A percentile compares a stretch with the other conserved stretches of the same genome.
phyloP scores from a whole-genome alignment of 2,329 filamentous ascomycete species.

The Cyphellophora europaea region DNA sequence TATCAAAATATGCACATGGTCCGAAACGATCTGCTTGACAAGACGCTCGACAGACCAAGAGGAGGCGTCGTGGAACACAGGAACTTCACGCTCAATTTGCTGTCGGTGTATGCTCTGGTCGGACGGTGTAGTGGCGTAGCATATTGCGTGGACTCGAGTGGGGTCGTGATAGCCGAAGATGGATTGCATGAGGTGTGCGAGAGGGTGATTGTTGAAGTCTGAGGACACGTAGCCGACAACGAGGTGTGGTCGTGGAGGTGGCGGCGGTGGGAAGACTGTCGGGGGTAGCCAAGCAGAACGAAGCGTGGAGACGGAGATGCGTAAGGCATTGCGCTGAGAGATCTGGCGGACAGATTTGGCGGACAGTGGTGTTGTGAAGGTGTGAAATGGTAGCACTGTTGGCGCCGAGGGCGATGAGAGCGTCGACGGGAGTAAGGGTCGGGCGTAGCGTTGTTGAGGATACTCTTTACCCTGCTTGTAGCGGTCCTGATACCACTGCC shows the following conservation, averaged over 20 bases:
- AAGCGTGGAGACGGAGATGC: conserved; percentile 85
- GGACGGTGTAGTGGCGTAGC: conserved; percentile 88
- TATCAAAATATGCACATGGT: conserved; percentile 87
- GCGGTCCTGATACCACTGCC: conserved; percentile 81
- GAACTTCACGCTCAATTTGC: conserved; percentile 88
- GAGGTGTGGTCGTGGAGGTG: conserved; percentile 71
- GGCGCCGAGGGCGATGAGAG: conserved; percentile 78
- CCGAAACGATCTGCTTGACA: conserved; percentile 74
- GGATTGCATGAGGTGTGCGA: conserved; percentile 97
- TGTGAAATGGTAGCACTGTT: conserved; percentile 93
- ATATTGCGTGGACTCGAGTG: conserved; percentile 69
- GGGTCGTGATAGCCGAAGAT: conserved; percentile 86
- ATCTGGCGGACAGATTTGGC: conserved; percentile 88
- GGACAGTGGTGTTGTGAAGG: conserved; percentile 88
- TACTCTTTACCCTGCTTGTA: conserved; percentile 55
- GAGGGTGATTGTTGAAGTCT: conserved; percentile 96
- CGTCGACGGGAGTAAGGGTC: conserved; percentile 63
- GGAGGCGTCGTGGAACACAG: conserved; percentile 82
- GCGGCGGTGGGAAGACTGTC: conserved; percentile 74
- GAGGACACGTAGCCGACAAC: conserved; percentile 95
- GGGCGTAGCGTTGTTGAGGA: conserved; percentile 51
- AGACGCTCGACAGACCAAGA: conserved; percentile 76
- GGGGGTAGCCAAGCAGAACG: conserved; percentile 75
- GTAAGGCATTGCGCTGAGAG: conserved; percentile 84
- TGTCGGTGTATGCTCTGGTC: conserved; percentile 81